Conservation (phyloP, 2,329 filamentous ascomycete species). For the Cadophora luteo-olivacea region DNA sequence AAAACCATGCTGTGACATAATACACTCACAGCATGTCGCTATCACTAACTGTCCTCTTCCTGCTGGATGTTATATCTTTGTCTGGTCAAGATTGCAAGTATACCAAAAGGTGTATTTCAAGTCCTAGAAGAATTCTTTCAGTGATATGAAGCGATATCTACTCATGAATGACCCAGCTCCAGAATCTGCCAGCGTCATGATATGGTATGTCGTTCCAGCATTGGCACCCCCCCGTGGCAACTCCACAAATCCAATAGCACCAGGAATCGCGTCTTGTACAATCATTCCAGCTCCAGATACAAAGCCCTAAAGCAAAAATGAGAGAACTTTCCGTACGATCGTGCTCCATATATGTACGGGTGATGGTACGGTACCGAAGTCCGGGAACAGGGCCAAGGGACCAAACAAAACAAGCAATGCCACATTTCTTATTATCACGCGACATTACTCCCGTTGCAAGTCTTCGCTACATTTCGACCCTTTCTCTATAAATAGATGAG, state of each 20-base stretch:
- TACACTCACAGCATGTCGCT: constrained; percentile 53
- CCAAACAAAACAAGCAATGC: background rate
- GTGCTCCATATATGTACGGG: background rate
- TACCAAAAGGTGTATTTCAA: no score
- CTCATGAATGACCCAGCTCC: constrained; percentile 51
- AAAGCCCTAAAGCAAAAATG: background rate
- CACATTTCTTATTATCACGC: background rate
- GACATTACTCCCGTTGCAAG: background rate
- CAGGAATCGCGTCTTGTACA: constrained; percentile 49
- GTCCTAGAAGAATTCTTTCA: no score
- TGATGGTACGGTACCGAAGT: no score
- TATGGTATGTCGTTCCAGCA: constrained; percentile 51
- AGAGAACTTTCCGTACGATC: background rate
- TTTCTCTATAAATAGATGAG: background rate
- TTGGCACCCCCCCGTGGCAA: constrained; percentile 54
- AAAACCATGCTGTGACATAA: constrained; percentile 53
- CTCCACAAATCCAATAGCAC: constrained; percentile 54
- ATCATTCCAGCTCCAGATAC: background rate
- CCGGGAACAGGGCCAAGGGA: background rate
- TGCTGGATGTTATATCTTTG: background rate
- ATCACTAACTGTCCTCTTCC: background rate
- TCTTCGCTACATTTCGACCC: background rate
- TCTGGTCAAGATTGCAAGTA: no score
- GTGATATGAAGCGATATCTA: background rate
- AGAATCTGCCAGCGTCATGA: constrained; percentile 53